Base-by-base conservation (phyloP, 2,329 filamentous ascomycete species). In the Magnaporthiopsis rhizophila region DNA sequence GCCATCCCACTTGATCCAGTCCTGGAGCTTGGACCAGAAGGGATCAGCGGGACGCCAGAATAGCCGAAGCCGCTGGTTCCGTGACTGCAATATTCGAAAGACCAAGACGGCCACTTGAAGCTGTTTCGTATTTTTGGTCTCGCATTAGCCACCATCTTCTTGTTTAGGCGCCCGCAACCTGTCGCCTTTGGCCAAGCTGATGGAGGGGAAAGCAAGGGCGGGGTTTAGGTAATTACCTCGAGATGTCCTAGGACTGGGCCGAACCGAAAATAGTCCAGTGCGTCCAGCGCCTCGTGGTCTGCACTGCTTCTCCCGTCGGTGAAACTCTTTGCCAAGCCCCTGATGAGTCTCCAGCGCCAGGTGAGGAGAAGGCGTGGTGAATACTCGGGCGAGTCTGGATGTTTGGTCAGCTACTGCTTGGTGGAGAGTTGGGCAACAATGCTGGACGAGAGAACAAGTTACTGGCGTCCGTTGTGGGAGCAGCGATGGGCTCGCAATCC, bases 341-440 rank as follows among this genome's bases (percentile, higher is more conserved):
- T 64, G 45, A 61, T 38, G 5, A 64, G 58, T 21, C 13, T 56
- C 63, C 63, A 64, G n/a, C 60, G 60, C 58, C 58, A 64, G 18
- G 2, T 2, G 9, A 64, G 58, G 8, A 64, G n/a, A 0, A 38
- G 30, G 11, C 12, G 21, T 38, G 38, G 1, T 4, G n/a, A 45
- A 24, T 13, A 9, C 32, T 24, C 26, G 28, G 9, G 1, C 7
- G 2, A 57, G 8, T 2, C 9, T 38, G 7, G n/a, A 18, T 12
- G n/a, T 58, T 11, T 21, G 50, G 30, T 21, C 24, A 28, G 3
- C 7, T 13, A n/a, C 24, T 58, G 11, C 18, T n/a, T 24, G 5
- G 36, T 26, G n/a, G 34, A 11, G 5, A 18, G 15, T 4, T 4
- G 7, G 26, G n/a, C 15, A 26, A 12, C 9, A 9, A 3, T 58